Percentiles rank a stretch among this genome's conserved stretches.
phyloP scores from a whole-genome alignment of 2,329 filamentous ascomycete genomes.

The Calonectria pseudoturangicola region DNA sequence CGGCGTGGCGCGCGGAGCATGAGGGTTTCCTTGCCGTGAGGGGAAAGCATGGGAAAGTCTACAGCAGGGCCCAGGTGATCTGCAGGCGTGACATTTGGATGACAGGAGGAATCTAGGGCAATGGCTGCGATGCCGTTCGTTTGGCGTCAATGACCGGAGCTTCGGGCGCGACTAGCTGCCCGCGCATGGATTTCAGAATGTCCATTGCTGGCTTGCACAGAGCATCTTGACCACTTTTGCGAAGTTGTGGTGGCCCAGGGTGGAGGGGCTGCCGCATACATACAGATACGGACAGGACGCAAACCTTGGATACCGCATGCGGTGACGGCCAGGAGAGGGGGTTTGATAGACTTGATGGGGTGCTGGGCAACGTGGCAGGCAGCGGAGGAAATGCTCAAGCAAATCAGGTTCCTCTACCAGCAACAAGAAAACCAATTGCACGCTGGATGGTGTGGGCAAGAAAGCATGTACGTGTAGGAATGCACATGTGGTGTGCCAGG shows the following conservation, averaged over 20 bases:
- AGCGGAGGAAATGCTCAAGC: constrained; percentile 13
- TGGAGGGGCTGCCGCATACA: constrained; percentile 3
- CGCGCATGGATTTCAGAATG: background rate
- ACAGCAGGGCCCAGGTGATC: constrained; percentile 25
- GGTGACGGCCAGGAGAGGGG: constrained; percentile 25
- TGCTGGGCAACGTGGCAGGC: constrained; percentile 33
- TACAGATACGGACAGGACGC: constrained; percentile 41
- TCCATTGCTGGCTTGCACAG: constrained; percentile 6
- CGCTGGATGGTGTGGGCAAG: constrained; percentile 9
- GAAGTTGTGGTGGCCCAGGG: background rate
- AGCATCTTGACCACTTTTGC: background rate
- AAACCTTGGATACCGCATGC: constrained; percentile 51
- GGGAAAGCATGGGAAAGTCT: constrained; percentile 23
- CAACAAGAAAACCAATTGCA: background rate
- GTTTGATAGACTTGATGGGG: background rate
- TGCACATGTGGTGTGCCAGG: constrained; percentile 26
- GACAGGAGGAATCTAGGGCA: constrained; percentile 30
- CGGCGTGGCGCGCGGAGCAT: background rate
- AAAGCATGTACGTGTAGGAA: background rate
- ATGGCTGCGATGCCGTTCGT: background rate
- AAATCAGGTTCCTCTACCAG: constrained; percentile 6
- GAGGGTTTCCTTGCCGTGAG: constrained; percentile 6
- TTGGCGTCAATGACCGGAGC: constrained; percentile 16
- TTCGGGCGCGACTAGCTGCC: constrained; percentile 2
- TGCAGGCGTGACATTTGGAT: constrained; percentile 34